Evolutionary conservation across 2,329 filamentous ascomycete species (phyloP), one percentile per base, ranked within the genome.

Genomic region (Ceratocystis alfenasii): DNA sequence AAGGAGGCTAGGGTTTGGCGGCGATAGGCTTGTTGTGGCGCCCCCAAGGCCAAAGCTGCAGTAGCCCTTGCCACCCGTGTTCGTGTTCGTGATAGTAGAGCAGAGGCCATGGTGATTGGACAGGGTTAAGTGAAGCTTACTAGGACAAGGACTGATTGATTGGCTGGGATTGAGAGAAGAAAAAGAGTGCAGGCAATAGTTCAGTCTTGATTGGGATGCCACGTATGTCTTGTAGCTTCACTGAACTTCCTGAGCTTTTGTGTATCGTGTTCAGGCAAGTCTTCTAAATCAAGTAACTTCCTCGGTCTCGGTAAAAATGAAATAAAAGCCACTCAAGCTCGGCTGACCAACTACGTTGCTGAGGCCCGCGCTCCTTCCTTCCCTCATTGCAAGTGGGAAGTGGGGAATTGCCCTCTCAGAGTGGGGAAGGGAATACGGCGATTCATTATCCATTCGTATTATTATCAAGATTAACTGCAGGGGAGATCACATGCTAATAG

Each of bases 61-160:
- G 55, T n/a, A 20, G 62, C 12, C 55, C 55, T 22, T n/a, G 55
- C 17, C 1, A 8, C 15, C 5, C 55, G 55, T 59, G 55, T 59
- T 59, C 55, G 55, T 59, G 55, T 59, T 36, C 55, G 55, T 20
- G 55, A 59, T 15, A 59, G 55, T 3, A 59, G 15, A 6, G 30
- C 28, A 30, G 28, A n/a, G 17, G 28, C 30, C 55, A 33, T 59
- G 6, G 48, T 53, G 17, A 20, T 59, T 10, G 28, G 5, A 15
- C 30, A 36, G 22, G 55, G 55, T 4, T n/a, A 36, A 2, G 17
- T 36, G 30, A 59, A 25, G 28, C 5, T 36, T n/a, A 36, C n/a
- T 5, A 17, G 28, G 28, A n/a, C 4, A 28, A 6, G 25, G 46
- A 48, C 10, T 20, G 46, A 20, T 20, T 48, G n/a, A 22, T 48